These are phyloP conservation scores for Leishmania aethiopica DNA, from an alignment of 208 protist genomes.

Conservation along the genomic window DNA sequence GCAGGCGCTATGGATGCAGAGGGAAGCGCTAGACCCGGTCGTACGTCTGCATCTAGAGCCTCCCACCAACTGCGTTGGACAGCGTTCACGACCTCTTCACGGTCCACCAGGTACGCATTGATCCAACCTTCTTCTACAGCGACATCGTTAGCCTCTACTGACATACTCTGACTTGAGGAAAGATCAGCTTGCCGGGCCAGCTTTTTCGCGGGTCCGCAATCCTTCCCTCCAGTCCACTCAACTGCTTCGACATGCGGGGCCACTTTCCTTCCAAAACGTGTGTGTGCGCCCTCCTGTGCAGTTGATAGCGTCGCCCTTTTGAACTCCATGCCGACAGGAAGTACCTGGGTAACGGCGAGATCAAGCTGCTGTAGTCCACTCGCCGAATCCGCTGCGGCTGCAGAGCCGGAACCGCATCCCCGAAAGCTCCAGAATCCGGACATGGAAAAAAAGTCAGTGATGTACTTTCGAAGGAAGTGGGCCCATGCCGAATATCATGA, in stretches of 20 bases:
- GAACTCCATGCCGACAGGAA: conserved; percentile 19
- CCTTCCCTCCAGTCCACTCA: not conserved
- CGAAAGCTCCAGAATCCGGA: conserved; percentile 78
- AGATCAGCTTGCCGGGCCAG: not conserved
- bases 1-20: not conserved
- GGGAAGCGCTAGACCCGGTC: conserved; percentile 6
- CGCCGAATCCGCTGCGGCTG: not conserved
- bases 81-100: conserved; percentile 15
- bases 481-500: not conserved
- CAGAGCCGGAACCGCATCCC: conserved; percentile 16
- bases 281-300: not conserved
- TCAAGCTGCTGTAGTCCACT: not conserved
- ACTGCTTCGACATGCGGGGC: not conserved
- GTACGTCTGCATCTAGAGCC: conserved; percentile 11
- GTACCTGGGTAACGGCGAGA: conserved; percentile 24
- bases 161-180: not conserved
- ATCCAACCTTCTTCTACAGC: not conserved
- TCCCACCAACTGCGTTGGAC: conserved; percentile 32
- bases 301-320: not conserved
- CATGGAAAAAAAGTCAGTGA: conserved; percentile 33
- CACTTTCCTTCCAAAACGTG: not conserved
- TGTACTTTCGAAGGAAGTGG: not conserved
- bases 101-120: conserved; percentile 3
- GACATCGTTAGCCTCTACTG: not conserved
- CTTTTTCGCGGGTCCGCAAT: not conserved